Percentiles rank a stretch among this genome's conserved stretches.
Evolutionary conservation across 805 yeast species (phyloP).

Genomic region (Saccharomyces mikatae): DNA sequence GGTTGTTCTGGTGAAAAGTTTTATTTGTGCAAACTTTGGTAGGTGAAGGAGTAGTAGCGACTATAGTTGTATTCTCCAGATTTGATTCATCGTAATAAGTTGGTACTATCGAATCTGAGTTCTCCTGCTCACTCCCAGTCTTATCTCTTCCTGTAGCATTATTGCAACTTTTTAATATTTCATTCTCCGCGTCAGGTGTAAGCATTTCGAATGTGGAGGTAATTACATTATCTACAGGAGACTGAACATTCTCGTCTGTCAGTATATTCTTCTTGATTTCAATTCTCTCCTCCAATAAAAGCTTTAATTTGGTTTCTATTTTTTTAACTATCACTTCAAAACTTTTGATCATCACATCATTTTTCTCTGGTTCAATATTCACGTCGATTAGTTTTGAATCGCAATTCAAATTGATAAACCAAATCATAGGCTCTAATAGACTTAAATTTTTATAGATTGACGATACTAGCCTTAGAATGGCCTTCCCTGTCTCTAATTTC

Average conservation of each 20-base stretch:
- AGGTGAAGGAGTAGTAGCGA: not conserved
- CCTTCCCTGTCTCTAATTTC: conserved; percentile 28
- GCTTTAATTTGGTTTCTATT: conserved; percentile 5
- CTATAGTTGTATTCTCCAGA: not conserved
- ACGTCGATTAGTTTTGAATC: conserved; percentile 27
- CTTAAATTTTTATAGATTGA: conserved; percentile 18
- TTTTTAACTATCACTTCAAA: conserved; percentile 14
- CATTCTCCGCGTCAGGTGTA: not conserved
- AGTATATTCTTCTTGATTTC: not conserved
- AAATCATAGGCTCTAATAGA: conserved; percentile 27
- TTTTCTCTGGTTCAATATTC: conserved; percentile 40
- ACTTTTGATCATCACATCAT: conserved; percentile 31
- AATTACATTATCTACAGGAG: not conserved
- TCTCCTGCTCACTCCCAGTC: not conserved
- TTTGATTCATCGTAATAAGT: not conserved
- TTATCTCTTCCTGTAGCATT: not conserved
- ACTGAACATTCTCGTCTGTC: not conserved
- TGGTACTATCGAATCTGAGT: not conserved
- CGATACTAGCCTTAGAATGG: conserved; percentile 19
- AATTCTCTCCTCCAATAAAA: not conserved
- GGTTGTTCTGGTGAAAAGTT: not conserved
- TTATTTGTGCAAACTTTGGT: not conserved
- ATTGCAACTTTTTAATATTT: not conserved
- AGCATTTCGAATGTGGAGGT: not conserved
- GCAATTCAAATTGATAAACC: conserved; percentile 31